Evolutionary conservation across 345 rosid genomes (phyloP).

Genomic region (Gossypium anomalum): DNA sequence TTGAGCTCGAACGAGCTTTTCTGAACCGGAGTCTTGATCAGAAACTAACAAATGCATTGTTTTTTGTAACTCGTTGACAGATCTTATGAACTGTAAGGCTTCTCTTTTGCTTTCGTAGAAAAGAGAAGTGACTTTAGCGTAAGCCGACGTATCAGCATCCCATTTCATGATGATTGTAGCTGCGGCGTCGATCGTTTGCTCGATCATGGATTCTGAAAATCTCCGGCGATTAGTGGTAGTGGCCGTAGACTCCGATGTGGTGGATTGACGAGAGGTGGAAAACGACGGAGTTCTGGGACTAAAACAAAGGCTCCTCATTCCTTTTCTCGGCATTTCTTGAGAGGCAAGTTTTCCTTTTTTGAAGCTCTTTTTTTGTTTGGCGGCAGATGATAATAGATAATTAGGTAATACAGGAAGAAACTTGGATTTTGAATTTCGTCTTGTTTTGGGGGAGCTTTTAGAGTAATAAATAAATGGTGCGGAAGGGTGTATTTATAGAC

Average conservation of each 20-base stretch:
- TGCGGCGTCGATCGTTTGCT: slow-evolving; percentile 30
- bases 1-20: slow-evolving; percentile 43
- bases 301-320: slow-evolving; percentile 35
- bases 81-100: slow-evolving; percentile 43
- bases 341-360: background rate
- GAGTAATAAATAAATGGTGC: background rate
- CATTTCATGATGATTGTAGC: slow-evolving; percentile 34
- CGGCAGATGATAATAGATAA: background rate
- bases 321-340: slow-evolving; percentile 20
- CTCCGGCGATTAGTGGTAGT: slow-evolving; percentile 8
- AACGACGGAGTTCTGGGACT: slow-evolving; percentile 20
- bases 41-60: slow-evolving; percentile 38
- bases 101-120: slow-evolving; percentile 38
- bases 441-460: background rate
- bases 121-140: slow-evolving; percentile 39
- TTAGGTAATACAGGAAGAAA: background rate
- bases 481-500: slow-evolving; percentile 1
- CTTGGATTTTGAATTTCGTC: background rate
- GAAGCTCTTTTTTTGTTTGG: background rate
- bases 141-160: slow-evolving; percentile 35
- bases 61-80: slow-evolving; percentile 37
- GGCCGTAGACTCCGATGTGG: background rate
- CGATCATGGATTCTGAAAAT: slow-evolving; percentile 10
- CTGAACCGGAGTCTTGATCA: slow-evolving; percentile 21
- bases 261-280: slow-evolving; percentile 4